phyloP scores from a whole-genome alignment of 371 early-diverging fungal genomes.

The Rhizopus sp. region DNA sequence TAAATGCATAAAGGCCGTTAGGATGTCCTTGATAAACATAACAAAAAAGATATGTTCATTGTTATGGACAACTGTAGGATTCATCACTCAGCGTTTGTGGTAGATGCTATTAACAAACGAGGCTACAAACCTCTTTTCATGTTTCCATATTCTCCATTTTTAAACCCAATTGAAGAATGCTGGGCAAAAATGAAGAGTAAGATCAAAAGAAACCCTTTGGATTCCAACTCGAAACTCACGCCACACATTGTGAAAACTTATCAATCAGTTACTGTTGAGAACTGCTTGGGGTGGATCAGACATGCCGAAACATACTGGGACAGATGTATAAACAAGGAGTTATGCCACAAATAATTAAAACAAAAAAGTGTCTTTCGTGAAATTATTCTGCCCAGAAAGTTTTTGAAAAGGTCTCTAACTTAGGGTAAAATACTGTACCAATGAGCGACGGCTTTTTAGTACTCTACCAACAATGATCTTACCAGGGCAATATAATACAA shows the following conservation, averaged over 20 bases:
- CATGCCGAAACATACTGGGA: constrained; percentile 8
- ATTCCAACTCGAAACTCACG: background rate
- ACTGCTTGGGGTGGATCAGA: constrained; percentile 6
- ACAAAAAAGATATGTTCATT: no score
- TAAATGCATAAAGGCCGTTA: no score
- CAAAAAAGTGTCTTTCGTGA: no score
- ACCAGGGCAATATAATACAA: no score
- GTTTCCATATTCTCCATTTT: constrained; percentile 11
- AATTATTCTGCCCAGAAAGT: no score
- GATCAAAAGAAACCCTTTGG: constrained; percentile 6
- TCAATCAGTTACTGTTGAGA: constrained; percentile 3
- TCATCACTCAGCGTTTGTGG: constrained; percentile 6
- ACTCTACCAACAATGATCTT: no score
- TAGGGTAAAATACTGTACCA: no score
- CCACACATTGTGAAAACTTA: constrained; percentile 2
- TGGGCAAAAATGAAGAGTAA: constrained; percentile 13
- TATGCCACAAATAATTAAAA: background rate
- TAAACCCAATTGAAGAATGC: constrained; percentile 18
- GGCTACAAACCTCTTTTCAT: constrained; percentile 9
- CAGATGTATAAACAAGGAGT: constrained; percentile 3
- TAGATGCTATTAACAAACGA: no score
- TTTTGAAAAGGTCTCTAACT: no score
- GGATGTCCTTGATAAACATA: no score
- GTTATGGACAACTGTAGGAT: no score
- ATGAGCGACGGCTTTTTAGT: no score